These are phyloP conservation scores for Coleophoma eucalyptorum DNA, from an alignment of 2,329 filamentous ascomycete genomes.

Conservation along the genomic window DNA sequence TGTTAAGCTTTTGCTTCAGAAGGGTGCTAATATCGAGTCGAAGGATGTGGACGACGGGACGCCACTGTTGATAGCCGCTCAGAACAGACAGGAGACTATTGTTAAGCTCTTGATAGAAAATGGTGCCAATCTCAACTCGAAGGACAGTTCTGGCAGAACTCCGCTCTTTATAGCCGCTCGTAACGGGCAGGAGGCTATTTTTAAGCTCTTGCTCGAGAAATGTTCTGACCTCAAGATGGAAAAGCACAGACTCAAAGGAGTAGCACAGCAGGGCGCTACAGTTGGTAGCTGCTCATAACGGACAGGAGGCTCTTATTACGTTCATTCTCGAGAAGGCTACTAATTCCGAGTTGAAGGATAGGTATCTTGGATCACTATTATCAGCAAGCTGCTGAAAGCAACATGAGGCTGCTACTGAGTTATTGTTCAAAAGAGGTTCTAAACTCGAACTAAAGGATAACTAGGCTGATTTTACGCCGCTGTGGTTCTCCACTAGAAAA, in stretches of 20 bases:
- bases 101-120: neutral
- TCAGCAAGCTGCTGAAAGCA: neutral
- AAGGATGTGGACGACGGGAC: neutral
- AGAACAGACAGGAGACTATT: neutral
- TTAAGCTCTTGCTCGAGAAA: constrained; percentile 4
- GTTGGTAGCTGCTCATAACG: neutral
- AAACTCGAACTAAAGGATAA: constrained; percentile 3
- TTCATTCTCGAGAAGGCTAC: neutral
- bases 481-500: too few relatives aligned
- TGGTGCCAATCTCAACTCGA: constrained; percentile 6
- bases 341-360: neutral
- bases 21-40: neutral
- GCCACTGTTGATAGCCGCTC: neutral
- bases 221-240: constrained; percentile 9
- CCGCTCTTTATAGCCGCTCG: constrained; percentile 8
- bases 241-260: too few relatives aligned
- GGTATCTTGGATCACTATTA: neutral
- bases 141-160: constrained; percentile 2
- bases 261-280: constrained; percentile 2
- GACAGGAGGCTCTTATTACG: neutral
- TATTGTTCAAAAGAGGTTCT: constrained; percentile 2
- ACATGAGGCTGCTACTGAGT: neutral
- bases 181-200: constrained; percentile 2
- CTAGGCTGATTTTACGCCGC: too few relatives aligned
- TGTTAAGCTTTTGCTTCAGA: neutral